Evolutionary conservation across 768 basidiomycete species (phyloP).

Genomic region (Leccinum uliginosum): DNA sequence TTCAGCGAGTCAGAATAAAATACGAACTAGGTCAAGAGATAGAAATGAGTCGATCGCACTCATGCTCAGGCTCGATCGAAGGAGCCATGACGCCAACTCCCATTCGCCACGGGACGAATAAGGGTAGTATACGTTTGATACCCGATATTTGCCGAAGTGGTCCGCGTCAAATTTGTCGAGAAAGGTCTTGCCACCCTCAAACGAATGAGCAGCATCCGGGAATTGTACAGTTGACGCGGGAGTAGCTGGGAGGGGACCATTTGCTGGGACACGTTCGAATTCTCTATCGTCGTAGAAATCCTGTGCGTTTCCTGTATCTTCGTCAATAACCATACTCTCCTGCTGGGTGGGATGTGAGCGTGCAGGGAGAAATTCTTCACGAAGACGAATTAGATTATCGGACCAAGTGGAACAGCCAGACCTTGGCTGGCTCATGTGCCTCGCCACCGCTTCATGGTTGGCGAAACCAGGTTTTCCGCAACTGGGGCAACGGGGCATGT

Average conservation of each 20-base stretch:
- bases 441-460: not conserved
- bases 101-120: conserved; percentile 30
- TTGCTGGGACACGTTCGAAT: not conserved
- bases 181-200: conserved; percentile 16
- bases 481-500: not conserved
- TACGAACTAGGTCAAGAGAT: conserved; percentile 17
- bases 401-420: not conserved
- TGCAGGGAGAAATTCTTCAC: not conserved
- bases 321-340: not conserved
- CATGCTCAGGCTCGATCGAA: conserved; percentile 28
- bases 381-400: not conserved
- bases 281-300: not conserved
- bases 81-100: conserved; percentile 30
- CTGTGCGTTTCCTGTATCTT: not conserved
- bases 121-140: conserved; percentile 28
- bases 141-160: conserved; percentile 14
- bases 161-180: conserved; percentile 21
- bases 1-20: conserved; percentile 7
- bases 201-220: not conserved
- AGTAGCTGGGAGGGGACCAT: not conserved
- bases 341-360: not conserved
- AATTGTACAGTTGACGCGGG: not conserved
- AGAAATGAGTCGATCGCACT: conserved; percentile 26
- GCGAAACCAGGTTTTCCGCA: not conserved
- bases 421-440: not conserved